phyloP scores from a whole-genome alignment of 2,329 filamentous ascomycete genomes.

The Aspergillaceae sp. region DNA sequence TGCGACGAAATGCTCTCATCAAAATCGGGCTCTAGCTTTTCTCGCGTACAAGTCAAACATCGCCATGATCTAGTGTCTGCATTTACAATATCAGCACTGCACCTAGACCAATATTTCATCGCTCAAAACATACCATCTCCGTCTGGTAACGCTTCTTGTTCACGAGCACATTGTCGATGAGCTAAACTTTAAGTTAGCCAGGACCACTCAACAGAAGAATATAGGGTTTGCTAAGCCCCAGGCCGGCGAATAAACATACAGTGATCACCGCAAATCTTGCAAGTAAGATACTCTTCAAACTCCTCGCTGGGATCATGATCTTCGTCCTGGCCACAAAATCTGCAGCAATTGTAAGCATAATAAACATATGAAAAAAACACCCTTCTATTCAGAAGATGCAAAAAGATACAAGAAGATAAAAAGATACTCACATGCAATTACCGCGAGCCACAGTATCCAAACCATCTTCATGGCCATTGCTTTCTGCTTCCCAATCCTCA shows the following conservation, averaged over 20 bases:
- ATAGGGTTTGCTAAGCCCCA: conserved; percentile 20
- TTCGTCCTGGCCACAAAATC: conserved; percentile 76
- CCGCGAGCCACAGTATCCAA: conserved; percentile 44
- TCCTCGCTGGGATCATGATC: conserved; percentile 74
- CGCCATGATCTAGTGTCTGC: conserved; percentile 53
- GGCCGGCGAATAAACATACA: conserved; percentile 50
- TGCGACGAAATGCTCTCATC: conserved; percentile 14
- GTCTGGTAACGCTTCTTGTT: conserved; percentile 54
- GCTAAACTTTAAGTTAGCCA: conserved; percentile 52
- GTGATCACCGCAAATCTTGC: conserved; percentile 69
- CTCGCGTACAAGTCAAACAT: conserved; percentile 49
- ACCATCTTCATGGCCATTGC: conserved; percentile 39
- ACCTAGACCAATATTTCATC: conserved; percentile 30
- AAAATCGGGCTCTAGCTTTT: conserved; percentile 27
- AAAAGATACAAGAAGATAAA: conserved; percentile 10
- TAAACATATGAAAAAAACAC: conserved; percentile 7
- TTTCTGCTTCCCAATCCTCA: conserved; percentile 41
- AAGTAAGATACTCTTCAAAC: conserved; percentile 70
- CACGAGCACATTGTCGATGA: conserved; percentile 80
- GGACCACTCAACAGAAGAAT: conserved; percentile 12
- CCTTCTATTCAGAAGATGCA: conserved; percentile 4
- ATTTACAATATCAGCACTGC: too few species aligned
- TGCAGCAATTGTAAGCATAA: conserved; percentile 33
- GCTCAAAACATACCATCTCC: conserved; percentile 49
- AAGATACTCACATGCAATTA: conserved; percentile 55